These are phyloP conservation scores for Trametes coccinea DNA, from an alignment of 768 basidiomycete genomes.

Conservation along the genomic window DNA sequence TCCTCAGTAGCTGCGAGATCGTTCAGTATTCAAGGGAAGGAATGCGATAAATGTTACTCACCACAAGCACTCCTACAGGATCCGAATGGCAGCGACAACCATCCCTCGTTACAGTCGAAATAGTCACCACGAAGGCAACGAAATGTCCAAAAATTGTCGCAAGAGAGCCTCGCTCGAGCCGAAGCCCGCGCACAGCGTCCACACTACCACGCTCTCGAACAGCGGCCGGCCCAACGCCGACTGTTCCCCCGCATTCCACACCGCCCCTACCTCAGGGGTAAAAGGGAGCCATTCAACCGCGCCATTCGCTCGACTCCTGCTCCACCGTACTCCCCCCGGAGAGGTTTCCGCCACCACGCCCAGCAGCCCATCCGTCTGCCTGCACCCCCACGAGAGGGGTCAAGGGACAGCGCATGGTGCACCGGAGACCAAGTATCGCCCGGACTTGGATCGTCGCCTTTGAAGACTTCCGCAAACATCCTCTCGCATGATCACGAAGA, in stretches of 20 bases:
- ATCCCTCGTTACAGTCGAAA: no score
- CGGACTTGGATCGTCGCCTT: conserved; percentile 2
- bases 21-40: no score
- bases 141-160: conserved; percentile 10
- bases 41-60: no score
- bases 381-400: conserved; percentile 8
- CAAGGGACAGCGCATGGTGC: conserved; percentile 1
- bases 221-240: conserved; percentile 12
- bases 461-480: not conserved
- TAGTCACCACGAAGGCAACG: conserved; percentile 13
- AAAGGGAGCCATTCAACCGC: conserved; percentile 12
- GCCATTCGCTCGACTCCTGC: conserved; percentile 22
- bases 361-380: conserved; percentile 1
- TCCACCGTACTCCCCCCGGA: conserved; percentile 22
- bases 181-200: conserved; percentile 6
- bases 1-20: no score
- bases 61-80: no score
- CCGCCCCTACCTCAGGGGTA: conserved; percentile 18
- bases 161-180: conserved; percentile 5
- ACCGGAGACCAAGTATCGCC: conserved; percentile 24
- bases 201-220: conserved; percentile 21
- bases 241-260: conserved; percentile 26
- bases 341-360: conserved; percentile 17
- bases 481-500: conserved; percentile 19
- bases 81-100: no score